Conservation (phyloP, 176 grass and related monocot species). For the Bonia amplexicaulis region DNA sequence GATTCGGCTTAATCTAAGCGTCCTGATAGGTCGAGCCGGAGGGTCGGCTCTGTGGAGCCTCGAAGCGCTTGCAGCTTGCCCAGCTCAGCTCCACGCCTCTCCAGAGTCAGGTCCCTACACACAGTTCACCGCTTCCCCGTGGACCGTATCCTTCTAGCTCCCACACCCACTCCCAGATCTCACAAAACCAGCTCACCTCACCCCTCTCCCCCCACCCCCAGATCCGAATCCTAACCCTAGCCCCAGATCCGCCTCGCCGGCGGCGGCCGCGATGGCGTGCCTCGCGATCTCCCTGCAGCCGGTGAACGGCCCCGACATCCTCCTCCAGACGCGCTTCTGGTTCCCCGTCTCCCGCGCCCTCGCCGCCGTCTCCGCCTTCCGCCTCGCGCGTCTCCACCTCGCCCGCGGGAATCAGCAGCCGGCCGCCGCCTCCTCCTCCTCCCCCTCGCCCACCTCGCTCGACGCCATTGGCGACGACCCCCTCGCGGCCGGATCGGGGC, state of each 20-base stretch:
- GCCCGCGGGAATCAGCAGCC: slow-evolving; percentile 39
- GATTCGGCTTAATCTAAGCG: too few species aligned
- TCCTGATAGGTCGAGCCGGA: too few species aligned
- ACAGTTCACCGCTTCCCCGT: background rate
- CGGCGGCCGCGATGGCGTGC: slow-evolving; percentile 62
- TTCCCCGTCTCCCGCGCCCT: slow-evolving; percentile 95
- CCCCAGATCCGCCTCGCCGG: slow-evolving; percentile 26
- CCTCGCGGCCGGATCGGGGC: slow-evolving; percentile 71
- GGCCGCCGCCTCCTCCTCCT: slow-evolving; percentile 17
- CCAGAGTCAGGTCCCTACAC: background rate
- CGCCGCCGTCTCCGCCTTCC: slow-evolving; percentile 90
- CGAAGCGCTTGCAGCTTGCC: too few species aligned
- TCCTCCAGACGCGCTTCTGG: slow-evolving; percentile 93
- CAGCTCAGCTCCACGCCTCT: too few species aligned
- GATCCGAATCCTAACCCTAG: slow-evolving; percentile 39
- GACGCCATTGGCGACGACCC: slow-evolving; percentile 86
- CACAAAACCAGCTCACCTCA: background rate
- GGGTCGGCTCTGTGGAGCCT: too few species aligned
- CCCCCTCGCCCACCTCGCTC: slow-evolving; percentile 5
- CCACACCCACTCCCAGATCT: too few species aligned
- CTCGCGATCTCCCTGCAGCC: slow-evolving; percentile 94
- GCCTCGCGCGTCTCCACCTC: slow-evolving; percentile 73
- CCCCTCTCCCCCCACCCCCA: background rate
- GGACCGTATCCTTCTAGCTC: too few species aligned
- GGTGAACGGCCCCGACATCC: slow-evolving; percentile 83